Conservation (phyloP, 495 filamentous ascomycete genomes). For the Geoglossum glabrum region DNA sequence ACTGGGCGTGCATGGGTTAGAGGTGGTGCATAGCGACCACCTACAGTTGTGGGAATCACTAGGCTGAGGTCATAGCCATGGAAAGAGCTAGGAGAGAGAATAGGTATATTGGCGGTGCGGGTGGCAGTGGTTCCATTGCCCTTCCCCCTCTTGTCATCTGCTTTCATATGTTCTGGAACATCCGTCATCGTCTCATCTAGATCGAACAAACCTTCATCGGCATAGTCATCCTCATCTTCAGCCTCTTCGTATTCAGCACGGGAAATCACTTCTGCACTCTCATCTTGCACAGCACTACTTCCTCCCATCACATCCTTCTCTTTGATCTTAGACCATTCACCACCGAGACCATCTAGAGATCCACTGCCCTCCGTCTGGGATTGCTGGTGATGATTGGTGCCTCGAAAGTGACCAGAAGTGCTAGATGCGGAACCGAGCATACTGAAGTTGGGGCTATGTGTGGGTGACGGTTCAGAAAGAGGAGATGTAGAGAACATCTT, state of each 20-base stretch:
- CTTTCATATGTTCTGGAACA: neutral
- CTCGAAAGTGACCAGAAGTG: neutral
- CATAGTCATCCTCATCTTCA: slow-evolving; percentile 1
- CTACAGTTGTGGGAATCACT: neutral
- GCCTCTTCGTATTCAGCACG: neutral
- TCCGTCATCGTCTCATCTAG: neutral
- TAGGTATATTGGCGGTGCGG: neutral
- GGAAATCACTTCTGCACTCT: neutral
- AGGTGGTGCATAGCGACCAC: neutral
- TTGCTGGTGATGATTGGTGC: neutral
- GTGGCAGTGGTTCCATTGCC: neutral
- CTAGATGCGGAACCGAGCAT: neutral
- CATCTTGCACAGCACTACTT: neutral
- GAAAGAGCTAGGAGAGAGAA: neutral
- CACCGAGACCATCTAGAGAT: neutral
- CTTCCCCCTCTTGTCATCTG: neutral
- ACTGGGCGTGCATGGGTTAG: neutral
- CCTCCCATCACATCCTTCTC: neutral
- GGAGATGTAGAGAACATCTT: neutral
- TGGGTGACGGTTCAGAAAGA: neutral
- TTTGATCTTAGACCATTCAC: neutral
- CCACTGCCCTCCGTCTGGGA: neutral
- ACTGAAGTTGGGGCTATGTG: neutral
- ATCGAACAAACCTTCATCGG: neutral
- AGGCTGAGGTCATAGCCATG: neutral